Evolutionary conservation across 495 filamentous ascomycete species (phyloP).

Genomic region (Thermothielavioides terrestris): DNA sequence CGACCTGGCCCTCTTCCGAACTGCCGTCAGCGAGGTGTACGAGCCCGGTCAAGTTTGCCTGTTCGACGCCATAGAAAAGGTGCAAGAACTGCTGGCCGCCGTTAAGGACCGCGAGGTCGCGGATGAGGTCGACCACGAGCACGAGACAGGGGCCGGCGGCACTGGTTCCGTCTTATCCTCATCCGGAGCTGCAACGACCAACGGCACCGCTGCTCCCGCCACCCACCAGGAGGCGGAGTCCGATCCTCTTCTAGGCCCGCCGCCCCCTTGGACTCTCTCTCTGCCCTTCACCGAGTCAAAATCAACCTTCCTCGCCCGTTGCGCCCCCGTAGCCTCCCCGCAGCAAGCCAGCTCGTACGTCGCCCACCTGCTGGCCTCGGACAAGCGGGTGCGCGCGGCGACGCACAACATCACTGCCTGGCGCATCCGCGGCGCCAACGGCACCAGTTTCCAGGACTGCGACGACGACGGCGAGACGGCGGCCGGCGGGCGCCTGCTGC

Average conservation of each 20-base stretch:
- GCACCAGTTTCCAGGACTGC: conserved; percentile 70
- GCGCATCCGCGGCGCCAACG: conserved; percentile 45
- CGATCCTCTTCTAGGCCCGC: conserved; percentile 14
- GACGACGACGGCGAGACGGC: conserved; percentile 97
- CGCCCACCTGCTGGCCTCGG: conserved; percentile 62
- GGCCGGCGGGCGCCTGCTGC: conserved; percentile 73
- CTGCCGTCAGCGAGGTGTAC: conserved; percentile 57
- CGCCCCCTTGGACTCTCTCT: conserved; percentile 64
- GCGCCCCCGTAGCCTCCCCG: conserved; percentile 54
- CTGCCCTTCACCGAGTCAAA: conserved; percentile 69
- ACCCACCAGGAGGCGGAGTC: neutral
- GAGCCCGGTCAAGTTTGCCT: conserved; percentile 72
- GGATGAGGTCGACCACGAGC: neutral
- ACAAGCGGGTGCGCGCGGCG: conserved; percentile 73
- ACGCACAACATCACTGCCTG: conserved; percentile 82
- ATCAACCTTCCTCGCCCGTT: conserved; percentile 78
- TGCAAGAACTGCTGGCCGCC: conserved; percentile 28
- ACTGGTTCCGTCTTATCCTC: neutral
- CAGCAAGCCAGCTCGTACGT: conserved; percentile 61
- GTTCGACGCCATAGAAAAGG: conserved; percentile 73
- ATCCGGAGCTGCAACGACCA: neutral
- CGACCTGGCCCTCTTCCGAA: conserved; percentile 55
- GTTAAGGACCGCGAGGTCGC: conserved; percentile 8
- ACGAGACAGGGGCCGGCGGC: neutral
- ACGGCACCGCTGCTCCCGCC: neutral